Percentiles rank a stretch among this genome's conserved stretches.
These are phyloP conservation scores for Pseudofabraea citricarpa DNA, from an alignment of 2,329 filamentous ascomycete genomes.

Conservation along the genomic window DNA sequence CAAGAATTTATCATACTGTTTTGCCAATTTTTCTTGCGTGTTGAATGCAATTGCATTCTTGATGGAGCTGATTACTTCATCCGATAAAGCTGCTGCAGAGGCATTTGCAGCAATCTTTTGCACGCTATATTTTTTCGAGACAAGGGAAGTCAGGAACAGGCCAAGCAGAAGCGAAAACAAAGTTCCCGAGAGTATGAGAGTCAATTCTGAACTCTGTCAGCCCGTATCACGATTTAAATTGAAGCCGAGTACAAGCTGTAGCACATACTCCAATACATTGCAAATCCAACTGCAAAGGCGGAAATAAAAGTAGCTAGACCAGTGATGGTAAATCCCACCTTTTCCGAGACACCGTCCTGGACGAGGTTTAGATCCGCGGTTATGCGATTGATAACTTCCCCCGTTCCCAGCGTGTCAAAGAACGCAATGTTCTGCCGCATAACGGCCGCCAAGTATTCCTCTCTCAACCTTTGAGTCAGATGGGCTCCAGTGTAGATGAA, in stretches of 20 bases:
- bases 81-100: neutral
- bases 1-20: conserved; percentile 2
- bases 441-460: conserved; percentile 16
- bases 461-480: conserved; percentile 11
- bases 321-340: conserved; percentile 11
- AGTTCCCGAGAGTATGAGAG: neutral
- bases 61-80: conserved; percentile 1
- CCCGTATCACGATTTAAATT: neutral
- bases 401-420: conserved; percentile 21
- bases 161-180: neutral
- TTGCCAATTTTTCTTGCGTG: conserved; percentile 2
- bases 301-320: conserved; percentile 6
- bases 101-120: neutral
- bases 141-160: neutral
- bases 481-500: conserved; percentile 21
- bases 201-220: neutral
- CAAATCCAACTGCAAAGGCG: conserved; percentile 8
- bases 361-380: conserved; percentile 16
- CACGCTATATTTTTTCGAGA: neutral
- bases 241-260: neutral
- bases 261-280: conserved; percentile 1
- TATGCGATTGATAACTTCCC: conserved; percentile 18
- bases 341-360: conserved; percentile 18
- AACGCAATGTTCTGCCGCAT: conserved; percentile 25
- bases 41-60: conserved; percentile 3